Conservation (phyloP, 768 basidiomycete genomes). For the Phylloporus scabripes region DNA sequence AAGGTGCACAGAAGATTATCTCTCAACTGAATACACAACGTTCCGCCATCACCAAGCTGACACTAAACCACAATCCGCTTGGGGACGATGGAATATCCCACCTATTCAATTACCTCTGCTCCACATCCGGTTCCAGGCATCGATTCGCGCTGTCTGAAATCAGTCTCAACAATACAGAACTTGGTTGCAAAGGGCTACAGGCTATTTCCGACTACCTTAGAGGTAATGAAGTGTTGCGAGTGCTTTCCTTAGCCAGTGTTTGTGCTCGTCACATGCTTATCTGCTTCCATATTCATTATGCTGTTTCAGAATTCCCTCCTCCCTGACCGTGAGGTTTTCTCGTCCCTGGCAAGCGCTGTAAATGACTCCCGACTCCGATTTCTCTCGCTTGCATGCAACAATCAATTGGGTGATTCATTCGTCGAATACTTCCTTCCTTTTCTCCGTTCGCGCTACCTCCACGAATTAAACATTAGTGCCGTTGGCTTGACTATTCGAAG, state of each 20-base stretch:
- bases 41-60: conserved; percentile 41
- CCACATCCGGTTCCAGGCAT: conserved; percentile 42
- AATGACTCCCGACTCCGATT: conserved; percentile 48
- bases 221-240: conserved; percentile 40
- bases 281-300: background rate
- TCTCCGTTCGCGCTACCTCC: conserved; percentile 43
- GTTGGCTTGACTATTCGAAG: conserved; percentile 42
- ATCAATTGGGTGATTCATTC: conserved; percentile 44
- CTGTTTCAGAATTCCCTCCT: conserved; percentile 39
- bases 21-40: conserved; percentile 39
- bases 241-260: conserved; percentile 53
- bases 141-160: conserved; percentile 43
- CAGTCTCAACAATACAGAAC: conserved; percentile 47
- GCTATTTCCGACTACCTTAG: conserved; percentile 48
- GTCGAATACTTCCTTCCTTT: conserved; percentile 43
- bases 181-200: conserved; percentile 49
- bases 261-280: conserved; percentile 17
- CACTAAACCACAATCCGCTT: conserved; percentile 52
- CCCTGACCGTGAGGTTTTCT: conserved; percentile 32
- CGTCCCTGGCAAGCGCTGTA: conserved; percentile 43
- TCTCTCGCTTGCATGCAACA: conserved; percentile 49
- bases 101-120: conserved; percentile 52
- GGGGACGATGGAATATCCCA: conserved; percentile 51
- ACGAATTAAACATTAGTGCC: conserved; percentile 49
- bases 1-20: conserved; percentile 53